phyloP scores from a whole-genome alignment of 2,329 filamentous ascomycete species.

The Colletotrichum costaricense region DNA sequence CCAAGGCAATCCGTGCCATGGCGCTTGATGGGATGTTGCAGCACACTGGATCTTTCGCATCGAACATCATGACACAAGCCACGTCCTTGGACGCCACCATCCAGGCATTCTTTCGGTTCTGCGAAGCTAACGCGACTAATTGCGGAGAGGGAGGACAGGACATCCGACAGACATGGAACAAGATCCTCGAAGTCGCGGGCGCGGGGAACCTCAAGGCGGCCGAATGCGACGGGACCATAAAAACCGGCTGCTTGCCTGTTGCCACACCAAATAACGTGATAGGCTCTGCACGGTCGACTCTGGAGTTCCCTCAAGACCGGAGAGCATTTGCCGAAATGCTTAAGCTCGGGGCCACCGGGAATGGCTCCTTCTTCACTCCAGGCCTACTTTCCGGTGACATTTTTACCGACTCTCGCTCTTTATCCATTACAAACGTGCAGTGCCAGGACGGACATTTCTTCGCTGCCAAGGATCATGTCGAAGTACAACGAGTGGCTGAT shows the following conservation, averaged over 20 bases:
- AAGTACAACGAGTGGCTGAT: constrained; percentile 17
- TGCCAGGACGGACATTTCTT: constrained; percentile 31
- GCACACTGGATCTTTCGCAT: constrained; percentile 22
- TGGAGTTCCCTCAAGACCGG: background rate
- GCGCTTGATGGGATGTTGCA: constrained; percentile 29
- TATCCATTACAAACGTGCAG: constrained; percentile 22
- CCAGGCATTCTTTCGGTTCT: constrained; percentile 26
- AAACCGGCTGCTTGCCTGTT: constrained; percentile 9
- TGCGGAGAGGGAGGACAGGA: constrained; percentile 19
- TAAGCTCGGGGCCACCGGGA: background rate
- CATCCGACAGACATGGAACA: constrained; percentile 21
- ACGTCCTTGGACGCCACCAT: constrained; percentile 31
- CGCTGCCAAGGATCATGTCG: constrained; percentile 18
- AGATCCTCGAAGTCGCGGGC: constrained; percentile 12
- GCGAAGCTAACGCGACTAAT: constrained; percentile 9
- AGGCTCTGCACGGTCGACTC: constrained; percentile 13
- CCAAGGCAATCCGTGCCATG: constrained; percentile 14
- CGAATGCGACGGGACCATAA: constrained; percentile 23
- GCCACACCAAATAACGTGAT: constrained; percentile 21
- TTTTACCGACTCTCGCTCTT: background rate
- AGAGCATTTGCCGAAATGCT: background rate
- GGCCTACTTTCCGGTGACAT: constrained; percentile 7
- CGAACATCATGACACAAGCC: constrained; percentile 30
- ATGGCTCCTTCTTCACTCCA: constrained; percentile 4
- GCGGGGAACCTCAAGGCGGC: constrained; percentile 16